Conservation (phyloP, 2,329 filamentous ascomycete genomes). For the Ophiostoma fasciatum region DNA sequence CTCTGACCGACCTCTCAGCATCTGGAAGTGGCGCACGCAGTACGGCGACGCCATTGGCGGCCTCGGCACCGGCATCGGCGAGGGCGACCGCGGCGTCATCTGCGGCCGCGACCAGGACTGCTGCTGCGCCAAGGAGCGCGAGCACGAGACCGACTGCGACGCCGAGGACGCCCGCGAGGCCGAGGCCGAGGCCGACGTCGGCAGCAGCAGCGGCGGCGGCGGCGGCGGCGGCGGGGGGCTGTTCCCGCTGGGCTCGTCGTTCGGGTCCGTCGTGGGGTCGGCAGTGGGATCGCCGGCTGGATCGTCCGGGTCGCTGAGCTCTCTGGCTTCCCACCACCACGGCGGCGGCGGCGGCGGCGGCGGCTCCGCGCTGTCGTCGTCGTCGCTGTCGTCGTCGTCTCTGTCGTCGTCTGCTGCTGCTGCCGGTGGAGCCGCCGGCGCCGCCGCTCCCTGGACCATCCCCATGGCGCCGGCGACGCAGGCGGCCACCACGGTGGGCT, state of each 20-base stretch:
- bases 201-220: neutral
- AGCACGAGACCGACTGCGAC: constrained; percentile 76
- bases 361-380: constrained; percentile 4
- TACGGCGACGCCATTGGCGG: constrained; percentile 72
- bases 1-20: constrained; percentile 25
- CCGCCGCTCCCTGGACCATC: constrained; percentile 7
- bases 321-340: too few relatives aligned
- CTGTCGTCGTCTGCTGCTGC: constrained; percentile 2
- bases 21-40: constrained; percentile 80
- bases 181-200: too few relatives aligned
- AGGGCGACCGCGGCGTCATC: constrained; percentile 71
- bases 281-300: constrained; percentile 4
- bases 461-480: constrained; percentile 11
- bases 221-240: too few relatives aligned
- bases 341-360: neutral
- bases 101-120: constrained; percentile 70
- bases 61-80: constrained; percentile 73
- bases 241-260: constrained; percentile 5
- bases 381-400: constrained; percentile 5
- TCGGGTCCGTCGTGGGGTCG: constrained; percentile 4
- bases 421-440: constrained; percentile 1
- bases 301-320: too few relatives aligned
- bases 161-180: constrained; percentile 53
- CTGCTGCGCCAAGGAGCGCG: constrained; percentile 59
- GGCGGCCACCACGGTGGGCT: constrained; percentile 9